Base-by-base conservation (phyloP, 371 early-diverging fungal genomes). In the Phascolomyces articulosus region DNA sequence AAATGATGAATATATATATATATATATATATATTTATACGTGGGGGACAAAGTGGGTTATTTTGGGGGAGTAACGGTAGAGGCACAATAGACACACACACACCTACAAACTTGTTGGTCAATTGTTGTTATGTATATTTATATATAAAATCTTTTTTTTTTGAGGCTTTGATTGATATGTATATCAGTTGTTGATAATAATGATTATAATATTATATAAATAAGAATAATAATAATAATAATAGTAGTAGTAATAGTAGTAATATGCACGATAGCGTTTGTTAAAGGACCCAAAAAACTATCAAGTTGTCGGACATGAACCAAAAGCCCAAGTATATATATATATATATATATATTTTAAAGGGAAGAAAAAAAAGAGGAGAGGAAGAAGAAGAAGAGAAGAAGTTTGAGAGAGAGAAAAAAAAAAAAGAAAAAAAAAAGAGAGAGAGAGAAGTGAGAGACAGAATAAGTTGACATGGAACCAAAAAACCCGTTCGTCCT, bases 221-320 rank as follows among this genome's bases (percentile, higher is more conserved):
- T n/a, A n/a, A n/a, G n/a, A n/a, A n/a, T n/a, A n/a, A n/a, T n/a
- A n/a, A n/a, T n/a, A n/a, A n/a, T n/a, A n/a, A n/a, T n/a, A n/a
- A n/a, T n/a, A n/a, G n/a, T n/a, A n/a, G n/a, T n/a, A n/a, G 58
- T 6, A 16, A 29, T 26, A 26, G 40, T 31, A 16, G 6, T 34
- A 13, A 4, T 58, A 20, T 13, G 34, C 59, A 58, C 56, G 38
- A 58, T 27, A 27, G 27, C 26, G 26, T 18, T 44, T 38, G 34
- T 1, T 9, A 15, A 41, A 41, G 21, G 28, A 21, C 9, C 40
- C 58, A 47, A 59, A 31, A 59, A 41, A 16, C 40, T 13, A 27
- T 26, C 44, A 9, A 59, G 23, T 59, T 15, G 60, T 59, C 60
- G 60, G 60, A 59, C 47, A 59, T 59, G 44, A 44, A 59, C 60